Evolutionary conservation across 345 rosid genomes (phyloP), one percentile per base, ranked within the genome.

Genomic region (Turnera subulata): DNA sequence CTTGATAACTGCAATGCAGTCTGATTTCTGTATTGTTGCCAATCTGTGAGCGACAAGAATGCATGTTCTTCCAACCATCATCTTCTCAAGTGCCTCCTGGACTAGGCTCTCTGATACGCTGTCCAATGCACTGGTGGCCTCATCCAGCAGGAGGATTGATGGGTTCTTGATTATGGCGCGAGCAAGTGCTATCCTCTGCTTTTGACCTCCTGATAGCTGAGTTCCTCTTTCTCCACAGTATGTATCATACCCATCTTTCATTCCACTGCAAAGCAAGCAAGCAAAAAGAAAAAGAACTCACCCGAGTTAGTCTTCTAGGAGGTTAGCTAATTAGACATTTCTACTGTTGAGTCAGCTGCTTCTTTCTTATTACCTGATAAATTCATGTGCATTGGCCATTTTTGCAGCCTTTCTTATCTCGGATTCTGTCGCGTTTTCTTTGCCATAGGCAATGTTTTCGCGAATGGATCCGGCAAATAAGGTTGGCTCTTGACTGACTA

Each of bases 111-210:
- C 87, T 6, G 87, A 84, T 5, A 78, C 64, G 39, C 82, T 84
- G 53, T 84, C 87, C 10, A 82, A 79, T 14, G 91, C 91, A 52
- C 96, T 85, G 0, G 94, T 85, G 0, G 94, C 91, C 61, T 89
- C 94, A 24, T 89, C 94, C 19, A 85, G 66, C 40, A 85, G 65
- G 11, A 89, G 75, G 73, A 89, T 77, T 43, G 74, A 55, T 11
- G 91, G 91, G 37, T 84, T 65, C 72, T 85, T 85, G 45, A 84
- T 58, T 7, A 89, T 84, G 1, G 93, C 89, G 0, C 89, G 81
- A 14, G 96, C 91, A 0, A 85, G 71, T 4, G 93, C 93, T 4
- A 85, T 71, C 70, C 87, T 63, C 46, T 84, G 96, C 49, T 85
- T 85, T 49, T 89, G 93, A 22, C 96, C 93, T 55, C 91, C 90